Conservation (phyloP, 179 eudicot genomes). For the Camellia oleifera region DNA sequence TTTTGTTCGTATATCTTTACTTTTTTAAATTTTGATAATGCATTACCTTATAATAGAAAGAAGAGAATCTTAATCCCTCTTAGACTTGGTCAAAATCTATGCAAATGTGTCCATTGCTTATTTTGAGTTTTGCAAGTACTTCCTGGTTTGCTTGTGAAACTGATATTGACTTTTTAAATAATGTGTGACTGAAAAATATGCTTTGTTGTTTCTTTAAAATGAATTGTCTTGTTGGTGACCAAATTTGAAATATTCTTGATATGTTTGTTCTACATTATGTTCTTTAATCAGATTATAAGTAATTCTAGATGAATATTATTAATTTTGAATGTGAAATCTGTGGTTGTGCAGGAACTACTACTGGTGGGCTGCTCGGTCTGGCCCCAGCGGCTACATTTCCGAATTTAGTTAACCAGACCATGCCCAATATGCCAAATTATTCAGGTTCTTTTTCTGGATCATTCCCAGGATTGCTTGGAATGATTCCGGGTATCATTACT, state of each 20-base stretch:
- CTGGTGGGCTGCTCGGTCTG: constrained; percentile 84
- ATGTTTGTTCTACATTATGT: neutral
- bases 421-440: constrained; percentile 99
- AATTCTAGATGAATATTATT: neutral
- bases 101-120: too few species aligned
- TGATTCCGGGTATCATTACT: constrained; percentile 83
- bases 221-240: neutral
- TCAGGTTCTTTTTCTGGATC: constrained; percentile 93
- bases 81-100: too few species aligned
- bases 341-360: constrained; percentile 52
- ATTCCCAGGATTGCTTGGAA: constrained; percentile 86
- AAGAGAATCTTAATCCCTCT: too few species aligned
- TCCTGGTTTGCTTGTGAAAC: neutral
- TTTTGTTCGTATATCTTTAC: too few species aligned
- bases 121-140: neutral
- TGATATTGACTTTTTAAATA: neutral
- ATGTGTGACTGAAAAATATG: neutral
- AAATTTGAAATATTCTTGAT: neutral
- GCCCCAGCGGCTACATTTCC: constrained; percentile 66
- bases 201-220: neutral
- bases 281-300: neutral
- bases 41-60: too few species aligned
- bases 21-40: too few species aligned
- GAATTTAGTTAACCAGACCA: constrained; percentile 83
- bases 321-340: neutral